phyloP scores from a whole-genome alignment of 805 yeast species.

The Kurtzmaniella cleridarum region DNA sequence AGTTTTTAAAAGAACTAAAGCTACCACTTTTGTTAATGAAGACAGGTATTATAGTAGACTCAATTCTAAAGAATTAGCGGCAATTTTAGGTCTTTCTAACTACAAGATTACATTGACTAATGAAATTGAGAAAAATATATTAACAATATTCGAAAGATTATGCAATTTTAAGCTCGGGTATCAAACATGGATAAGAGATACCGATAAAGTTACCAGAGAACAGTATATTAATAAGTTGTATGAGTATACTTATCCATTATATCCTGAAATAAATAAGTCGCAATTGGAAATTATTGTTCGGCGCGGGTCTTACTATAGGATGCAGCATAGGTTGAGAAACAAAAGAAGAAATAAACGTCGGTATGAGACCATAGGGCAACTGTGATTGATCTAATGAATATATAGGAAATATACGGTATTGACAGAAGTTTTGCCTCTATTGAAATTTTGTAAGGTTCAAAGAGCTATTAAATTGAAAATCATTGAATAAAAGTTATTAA shows the following conservation, averaged over 20 bases:
- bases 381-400: no score
- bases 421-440: no score
- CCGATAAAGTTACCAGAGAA: constrained; percentile 48
- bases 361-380: no score
- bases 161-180: constrained; percentile 71
- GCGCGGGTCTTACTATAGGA: constrained; percentile 73
- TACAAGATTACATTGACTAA: constrained; percentile 49
- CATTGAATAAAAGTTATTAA: no score
- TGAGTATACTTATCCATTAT: constrained; percentile 40
- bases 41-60: constrained; percentile 46
- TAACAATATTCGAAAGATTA: constrained; percentile 48
- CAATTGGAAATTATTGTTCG: constrained; percentile 69
- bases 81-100: constrained; percentile 42
- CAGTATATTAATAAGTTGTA: constrained; percentile 45
- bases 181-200: constrained; percentile 82
- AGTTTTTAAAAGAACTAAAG: no score
- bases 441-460: no score
- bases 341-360: constrained; percentile 41
- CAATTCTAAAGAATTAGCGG: constrained; percentile 51
- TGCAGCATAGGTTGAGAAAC: constrained; percentile 72
- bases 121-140: constrained; percentile 46
- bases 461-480: no score
- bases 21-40: neutral
- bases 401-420: no score
- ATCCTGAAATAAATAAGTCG: constrained; percentile 45